A percentile compares a stretch with the other conserved stretches of the same genome.
phyloP scores from a whole-genome alignment of 139 green algal genomes.

The Coccomyxa sp. region DNA sequence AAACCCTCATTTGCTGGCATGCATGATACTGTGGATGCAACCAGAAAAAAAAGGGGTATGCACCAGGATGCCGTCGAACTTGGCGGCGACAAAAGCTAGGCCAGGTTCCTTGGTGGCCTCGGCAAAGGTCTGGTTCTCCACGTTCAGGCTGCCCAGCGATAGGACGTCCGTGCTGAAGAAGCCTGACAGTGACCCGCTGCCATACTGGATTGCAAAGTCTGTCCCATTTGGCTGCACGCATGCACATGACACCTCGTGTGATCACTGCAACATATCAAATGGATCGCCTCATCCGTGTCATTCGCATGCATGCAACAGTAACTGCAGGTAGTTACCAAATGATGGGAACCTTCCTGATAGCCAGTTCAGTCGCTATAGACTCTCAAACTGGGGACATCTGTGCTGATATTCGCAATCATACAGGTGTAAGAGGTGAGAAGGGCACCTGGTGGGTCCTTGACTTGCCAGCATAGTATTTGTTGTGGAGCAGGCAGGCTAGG shows the following conservation, averaged over 20 bases:
- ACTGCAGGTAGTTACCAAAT: no score
- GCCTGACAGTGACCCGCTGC: constrained; percentile 82
- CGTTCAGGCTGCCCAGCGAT: constrained; percentile 60
- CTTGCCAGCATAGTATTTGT: constrained; percentile 72
- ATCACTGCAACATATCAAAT: neutral
- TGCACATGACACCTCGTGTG: neutral
- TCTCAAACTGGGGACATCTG: no score
- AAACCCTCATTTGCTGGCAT: no score
- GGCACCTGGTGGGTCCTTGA: constrained; percentile 72
- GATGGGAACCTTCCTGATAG: neutral
- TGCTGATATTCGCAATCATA: neutral
- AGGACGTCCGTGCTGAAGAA: constrained; percentile 86
- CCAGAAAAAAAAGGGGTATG: neutral
- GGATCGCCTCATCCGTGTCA: neutral
- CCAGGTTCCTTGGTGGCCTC: constrained; percentile 88
- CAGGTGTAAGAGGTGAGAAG: neutral
- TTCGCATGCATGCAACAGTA: neutral
- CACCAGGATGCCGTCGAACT: constrained; percentile 98
- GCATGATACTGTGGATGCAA: no score
- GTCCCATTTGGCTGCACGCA: constrained; percentile 63
- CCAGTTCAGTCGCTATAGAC: neutral
- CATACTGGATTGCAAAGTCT: constrained; percentile 97
- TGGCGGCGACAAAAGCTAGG: constrained; percentile 90
- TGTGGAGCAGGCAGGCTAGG: constrained; percentile 89
- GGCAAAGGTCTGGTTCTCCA: constrained; percentile 69